These are phyloP conservation scores for Eutrema salsugineum DNA, from an alignment of 441 rosid genomes.

Conservation along the genomic window DNA sequence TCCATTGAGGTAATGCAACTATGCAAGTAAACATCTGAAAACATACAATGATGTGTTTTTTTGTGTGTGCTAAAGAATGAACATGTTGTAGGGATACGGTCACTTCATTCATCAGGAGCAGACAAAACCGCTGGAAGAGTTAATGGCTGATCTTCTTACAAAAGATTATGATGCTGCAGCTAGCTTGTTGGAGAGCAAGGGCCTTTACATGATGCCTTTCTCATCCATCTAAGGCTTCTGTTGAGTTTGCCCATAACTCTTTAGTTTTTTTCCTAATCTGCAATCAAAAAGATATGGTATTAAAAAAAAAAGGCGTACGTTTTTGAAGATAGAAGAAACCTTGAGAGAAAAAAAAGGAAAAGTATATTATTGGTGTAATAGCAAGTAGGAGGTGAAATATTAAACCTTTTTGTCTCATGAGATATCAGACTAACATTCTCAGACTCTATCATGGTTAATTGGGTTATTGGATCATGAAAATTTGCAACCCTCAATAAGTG, in stretches of 20 bases:
- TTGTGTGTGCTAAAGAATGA: neutral
- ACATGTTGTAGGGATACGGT: conserved; percentile 42
- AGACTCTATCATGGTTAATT: too few relatives aligned
- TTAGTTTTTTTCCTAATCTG: too few relatives aligned
- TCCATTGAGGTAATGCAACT: conserved; percentile 42
- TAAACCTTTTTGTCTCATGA: too few relatives aligned
- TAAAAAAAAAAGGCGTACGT: too few relatives aligned
- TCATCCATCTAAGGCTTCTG: conserved; percentile 25
- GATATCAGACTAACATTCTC: too few relatives aligned
- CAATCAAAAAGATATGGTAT: too few relatives aligned
- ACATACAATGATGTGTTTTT: neutral
- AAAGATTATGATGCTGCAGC: conserved; percentile 42
- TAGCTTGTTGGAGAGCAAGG: conserved; percentile 47
- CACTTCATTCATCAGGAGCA: conserved; percentile 40
- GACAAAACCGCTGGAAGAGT: conserved; percentile 50
- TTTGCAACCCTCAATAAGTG: too few relatives aligned
- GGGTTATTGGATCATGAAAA: too few relatives aligned
- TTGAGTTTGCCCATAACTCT: neutral
- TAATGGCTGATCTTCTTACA: conserved; percentile 40
- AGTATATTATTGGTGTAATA: too few relatives aligned
- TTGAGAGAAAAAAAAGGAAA: too few relatives aligned
- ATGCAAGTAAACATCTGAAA: neutral
- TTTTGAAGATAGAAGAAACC: too few relatives aligned
- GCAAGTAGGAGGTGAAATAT: too few relatives aligned
- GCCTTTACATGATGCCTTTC: conserved; percentile 44